Evolutionary conservation across 371 early-diverging fungal species (phyloP), one percentile per base, ranked within the genome.

Genomic region (Mucor piriformis): DNA sequence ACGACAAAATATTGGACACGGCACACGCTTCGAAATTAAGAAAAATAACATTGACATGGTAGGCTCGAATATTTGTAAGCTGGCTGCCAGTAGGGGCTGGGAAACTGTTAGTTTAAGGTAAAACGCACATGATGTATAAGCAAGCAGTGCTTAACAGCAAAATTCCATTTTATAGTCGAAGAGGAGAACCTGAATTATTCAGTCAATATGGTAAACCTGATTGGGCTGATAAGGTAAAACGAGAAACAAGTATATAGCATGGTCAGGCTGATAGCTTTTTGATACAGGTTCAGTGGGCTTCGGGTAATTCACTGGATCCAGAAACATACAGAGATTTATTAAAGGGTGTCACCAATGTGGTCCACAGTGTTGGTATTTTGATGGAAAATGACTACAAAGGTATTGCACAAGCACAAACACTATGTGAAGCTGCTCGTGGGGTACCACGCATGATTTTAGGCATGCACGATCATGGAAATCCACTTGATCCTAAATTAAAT

Each of bases 81-180:
- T 70, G 20, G 88, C 89, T 6, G 82, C 79, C n/a, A 69, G 77
- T 32, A 77, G 81, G 37, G 88, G 88, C n/a, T 88, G 88, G 89
- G 81, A 88, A 60, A 89, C 88, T n/a, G 70, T 86, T 20, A 89
- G 91, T 54, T 73, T 90, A 44, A 90, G 89, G 82, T 88, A 83
- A 33, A 24, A 13, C 38, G 13, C n/a, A n/a, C n/a, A n/a, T n/a
- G n/a, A n/a, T n/a, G n/a, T n/a, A n/a, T n/a, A n/a, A n/a, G n/a
- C n/a, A n/a, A n/a, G n/a, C n/a, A n/a, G n/a, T n/a, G n/a, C n/a
- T n/a, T n/a, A n/a, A n/a, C n/a, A n/a, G n/a, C n/a, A n/a, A n/a
- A n/a, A n/a, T n/a, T n/a, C n/a, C n/a, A n/a, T n/a, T 16, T 1
- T 29, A 37, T 55, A 85, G 86, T 63, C 83, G 84, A 18, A 71